These are phyloP conservation scores for Pichia phayaonensis DNA, from an alignment of 805 yeast species.

Conservation along the genomic window DNA sequence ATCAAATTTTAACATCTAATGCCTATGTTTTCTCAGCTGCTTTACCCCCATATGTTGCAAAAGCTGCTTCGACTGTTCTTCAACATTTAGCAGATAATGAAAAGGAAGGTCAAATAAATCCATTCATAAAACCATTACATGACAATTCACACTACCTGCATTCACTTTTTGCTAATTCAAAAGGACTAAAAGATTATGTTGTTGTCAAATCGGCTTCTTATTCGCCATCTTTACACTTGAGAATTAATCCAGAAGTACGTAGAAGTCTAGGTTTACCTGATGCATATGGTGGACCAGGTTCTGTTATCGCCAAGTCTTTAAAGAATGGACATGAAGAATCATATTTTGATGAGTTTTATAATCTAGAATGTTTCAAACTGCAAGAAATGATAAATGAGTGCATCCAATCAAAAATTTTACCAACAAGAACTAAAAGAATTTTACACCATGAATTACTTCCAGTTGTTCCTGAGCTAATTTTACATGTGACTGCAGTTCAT, in stretches of 20 bases:
- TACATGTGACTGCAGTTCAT: slow-evolving; percentile 42
- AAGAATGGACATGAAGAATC: slow-evolving; percentile 36
- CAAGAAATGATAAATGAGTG: slow-evolving; percentile 58
- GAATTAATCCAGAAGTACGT: slow-evolving; percentile 43
- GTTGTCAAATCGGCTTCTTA: slow-evolving; percentile 46
- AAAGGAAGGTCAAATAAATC: slow-evolving; percentile 28
- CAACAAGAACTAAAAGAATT: slow-evolving; percentile 51
- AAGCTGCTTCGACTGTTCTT: slow-evolving; percentile 44
- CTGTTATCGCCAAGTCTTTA: slow-evolving; percentile 35
- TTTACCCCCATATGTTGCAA: slow-evolving; percentile 85
- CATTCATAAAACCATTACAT: slow-evolving; percentile 33
- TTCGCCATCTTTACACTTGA: slow-evolving; percentile 67
- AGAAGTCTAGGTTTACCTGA: slow-evolving; percentile 38
- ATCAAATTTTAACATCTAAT: slow-evolving; percentile 82
- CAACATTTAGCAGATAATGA: slow-evolving; percentile 36
- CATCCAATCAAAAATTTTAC: slow-evolving; percentile 46
- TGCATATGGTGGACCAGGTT: slow-evolving; percentile 40
- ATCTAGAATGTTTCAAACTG: slow-evolving; percentile 51
- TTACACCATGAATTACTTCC: slow-evolving; percentile 71
- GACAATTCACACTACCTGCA: slow-evolving; percentile 34
- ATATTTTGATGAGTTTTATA: slow-evolving; percentile 36
- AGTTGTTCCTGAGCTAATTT: slow-evolving; percentile 50
- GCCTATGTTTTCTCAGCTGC: slow-evolving; percentile 95
- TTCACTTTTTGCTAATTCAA: slow-evolving; percentile 34
- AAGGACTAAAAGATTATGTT: slow-evolving; percentile 31